Conservation (phyloP, 2,329 filamentous ascomycete species). For the Calonectria pseudoturangicola region DNA sequence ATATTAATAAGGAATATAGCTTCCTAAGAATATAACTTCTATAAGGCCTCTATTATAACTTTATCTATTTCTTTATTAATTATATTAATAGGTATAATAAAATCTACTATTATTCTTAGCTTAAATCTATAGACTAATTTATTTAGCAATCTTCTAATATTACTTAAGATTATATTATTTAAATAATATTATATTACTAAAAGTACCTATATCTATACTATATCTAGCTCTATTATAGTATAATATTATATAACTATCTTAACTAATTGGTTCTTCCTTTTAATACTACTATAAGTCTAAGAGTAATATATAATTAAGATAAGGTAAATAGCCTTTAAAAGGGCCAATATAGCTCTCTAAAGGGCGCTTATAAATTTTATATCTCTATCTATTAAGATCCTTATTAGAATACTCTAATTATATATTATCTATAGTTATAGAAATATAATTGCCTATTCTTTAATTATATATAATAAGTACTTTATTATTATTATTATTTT, state of each 20-base stretch:
- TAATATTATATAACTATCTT: not conserved
- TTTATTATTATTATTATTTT: not conserved
- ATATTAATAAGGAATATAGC: not conserved
- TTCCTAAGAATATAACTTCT: too few relatives aligned
- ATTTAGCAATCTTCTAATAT: not conserved
- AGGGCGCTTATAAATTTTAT: not conserved
- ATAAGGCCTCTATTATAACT: not conserved
- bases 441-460: not conserved
- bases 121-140: conserved; percentile 5
- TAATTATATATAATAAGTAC: not conserved
- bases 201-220: not conserved
- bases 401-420: not conserved
- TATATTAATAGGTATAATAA: not conserved
- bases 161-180: not conserved
- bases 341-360: too few relatives aligned
- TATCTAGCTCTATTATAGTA: not conserved
- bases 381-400: not conserved
- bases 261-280: not conserved
- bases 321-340: too few relatives aligned
- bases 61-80: not conserved
- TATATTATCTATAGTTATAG: not conserved
- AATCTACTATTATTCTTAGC: not conserved
- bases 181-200: not conserved
- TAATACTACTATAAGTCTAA: not conserved
- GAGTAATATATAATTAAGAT: too few relatives aligned